phyloP scores from a whole-genome alignment of 148 eudicot species.

The Chenopodium berlandieri region DNA sequence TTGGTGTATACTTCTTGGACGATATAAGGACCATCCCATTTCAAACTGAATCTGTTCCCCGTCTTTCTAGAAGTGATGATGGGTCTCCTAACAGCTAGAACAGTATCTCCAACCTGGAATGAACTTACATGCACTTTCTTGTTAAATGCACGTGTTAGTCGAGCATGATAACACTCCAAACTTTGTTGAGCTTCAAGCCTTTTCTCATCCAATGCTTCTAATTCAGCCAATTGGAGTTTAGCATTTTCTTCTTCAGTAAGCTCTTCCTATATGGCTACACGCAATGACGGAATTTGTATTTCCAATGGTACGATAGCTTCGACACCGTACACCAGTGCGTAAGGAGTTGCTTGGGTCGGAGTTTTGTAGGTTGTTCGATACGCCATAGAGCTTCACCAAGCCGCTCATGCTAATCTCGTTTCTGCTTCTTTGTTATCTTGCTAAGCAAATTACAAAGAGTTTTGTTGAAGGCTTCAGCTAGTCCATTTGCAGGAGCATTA shows the following conservation, averaged over 20 bases:
- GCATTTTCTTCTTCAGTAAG: neutral
- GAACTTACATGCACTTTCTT: too few species aligned
- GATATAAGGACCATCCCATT: too few species aligned
- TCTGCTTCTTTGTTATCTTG: neutral
- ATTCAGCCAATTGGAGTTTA: neutral
- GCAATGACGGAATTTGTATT: neutral
- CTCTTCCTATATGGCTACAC: neutral
- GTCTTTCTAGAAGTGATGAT: too few species aligned
- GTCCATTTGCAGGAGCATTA: neutral
- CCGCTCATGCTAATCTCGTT: neutral
- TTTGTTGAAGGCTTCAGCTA: neutral
- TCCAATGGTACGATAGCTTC: neutral
- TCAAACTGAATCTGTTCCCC: too few species aligned
- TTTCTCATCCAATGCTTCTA: neutral
- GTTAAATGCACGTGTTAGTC: too few species aligned
- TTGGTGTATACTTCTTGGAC: too few species aligned
- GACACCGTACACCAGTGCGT: neutral
- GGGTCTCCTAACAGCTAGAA: too few species aligned
- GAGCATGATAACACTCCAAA: too few species aligned
- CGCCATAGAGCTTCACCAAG: neutral
- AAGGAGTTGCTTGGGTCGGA: neutral
- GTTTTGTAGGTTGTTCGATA: neutral
- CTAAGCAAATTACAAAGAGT: too few species aligned
- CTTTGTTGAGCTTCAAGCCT: too few species aligned
- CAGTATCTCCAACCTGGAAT: too few species aligned